Conservation (phyloP, 2,329 filamentous ascomycete genomes). For the Ascochyta clinopodiicola region DNA sequence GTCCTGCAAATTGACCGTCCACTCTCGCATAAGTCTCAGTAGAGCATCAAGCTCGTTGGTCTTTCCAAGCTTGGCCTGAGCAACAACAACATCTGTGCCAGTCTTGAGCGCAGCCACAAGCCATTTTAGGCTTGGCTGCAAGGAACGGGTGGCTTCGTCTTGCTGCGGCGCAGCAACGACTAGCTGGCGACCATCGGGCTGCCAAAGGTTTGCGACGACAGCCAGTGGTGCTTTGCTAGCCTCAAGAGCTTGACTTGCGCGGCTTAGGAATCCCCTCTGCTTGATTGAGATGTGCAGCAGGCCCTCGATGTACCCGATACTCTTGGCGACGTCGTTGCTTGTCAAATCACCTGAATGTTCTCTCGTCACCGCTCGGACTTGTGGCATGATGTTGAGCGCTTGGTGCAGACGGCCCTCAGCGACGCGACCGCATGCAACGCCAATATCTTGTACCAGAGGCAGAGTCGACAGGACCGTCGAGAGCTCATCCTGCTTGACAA, state of each 20-base stretch:
- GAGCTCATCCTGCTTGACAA: conserved; percentile 75
- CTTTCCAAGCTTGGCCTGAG: conserved; percentile 71
- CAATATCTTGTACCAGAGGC: conserved; percentile 37
- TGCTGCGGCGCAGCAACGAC: conserved; percentile 26
- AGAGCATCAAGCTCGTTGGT: conserved; percentile 38
- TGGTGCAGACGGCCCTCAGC: conserved; percentile 80
- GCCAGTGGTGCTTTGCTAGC: conserved; percentile 49
- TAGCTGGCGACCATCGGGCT: conserved; percentile 16
- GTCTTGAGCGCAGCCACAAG: conserved; percentile 72
- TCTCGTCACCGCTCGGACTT: conserved; percentile 69
- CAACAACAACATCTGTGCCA: conserved; percentile 65
- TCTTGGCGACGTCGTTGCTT: conserved; percentile 77
- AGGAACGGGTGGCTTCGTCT: conserved; percentile 9
- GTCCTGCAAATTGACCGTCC: conserved; percentile 25
- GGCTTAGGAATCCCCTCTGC: conserved; percentile 61
- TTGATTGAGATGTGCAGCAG: conserved; percentile 70
- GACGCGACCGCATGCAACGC: conserved; percentile 25
- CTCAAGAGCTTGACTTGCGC: conserved; percentile 39
- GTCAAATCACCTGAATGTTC: conserved; percentile 88
- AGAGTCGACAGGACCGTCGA: conserved; percentile 70
- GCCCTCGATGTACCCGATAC: conserved; percentile 85
- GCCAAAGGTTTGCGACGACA: conserved; percentile 41
- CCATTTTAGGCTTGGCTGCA: conserved; percentile 59
- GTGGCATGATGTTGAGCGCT: conserved; percentile 74
- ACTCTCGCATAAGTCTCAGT: conserved; percentile 34